Conservation (phyloP, 108 stramenopile genomes). For the Stephanodiscus minutulus region DNA sequence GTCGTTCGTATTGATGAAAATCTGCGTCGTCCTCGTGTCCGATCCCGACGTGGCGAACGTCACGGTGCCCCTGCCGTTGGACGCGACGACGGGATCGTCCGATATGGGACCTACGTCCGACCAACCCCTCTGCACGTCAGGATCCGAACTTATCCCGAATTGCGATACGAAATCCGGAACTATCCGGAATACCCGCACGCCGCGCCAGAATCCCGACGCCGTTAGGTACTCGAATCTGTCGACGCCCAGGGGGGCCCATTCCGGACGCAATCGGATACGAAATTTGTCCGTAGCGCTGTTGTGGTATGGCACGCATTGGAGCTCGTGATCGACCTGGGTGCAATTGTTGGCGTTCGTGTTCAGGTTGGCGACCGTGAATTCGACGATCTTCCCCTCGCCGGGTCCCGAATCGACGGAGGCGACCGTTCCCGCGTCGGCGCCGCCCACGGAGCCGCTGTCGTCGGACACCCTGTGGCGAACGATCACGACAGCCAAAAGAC, state of each 20-base stretch:
- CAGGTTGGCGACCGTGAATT: constrained; percentile 37
- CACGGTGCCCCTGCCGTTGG: constrained; percentile 79
- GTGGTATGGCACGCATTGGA: constrained; percentile 19
- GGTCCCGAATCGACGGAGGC: not conserved
- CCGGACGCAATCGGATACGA: constrained; percentile 45
- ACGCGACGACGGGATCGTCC: constrained; percentile 85
- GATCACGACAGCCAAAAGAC: too few species aligned
- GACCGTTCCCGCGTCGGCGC: too few species aligned
- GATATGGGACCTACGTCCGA: constrained; percentile 23
- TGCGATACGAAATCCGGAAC: constrained; percentile 83
- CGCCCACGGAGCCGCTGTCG: too few species aligned
- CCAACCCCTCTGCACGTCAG: constrained; percentile 56
- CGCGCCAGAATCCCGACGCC: constrained; percentile 48
- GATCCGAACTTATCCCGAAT: constrained; percentile 79
- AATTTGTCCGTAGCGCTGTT: constrained; percentile 23
- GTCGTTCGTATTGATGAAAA: constrained; percentile 86
- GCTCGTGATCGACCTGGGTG: not conserved
- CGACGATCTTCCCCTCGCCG: constrained; percentile 10
- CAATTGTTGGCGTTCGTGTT: constrained; percentile 16
- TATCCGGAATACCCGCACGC: constrained; percentile 72
- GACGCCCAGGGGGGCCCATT: constrained; percentile 80
- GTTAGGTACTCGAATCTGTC: constrained; percentile 65
- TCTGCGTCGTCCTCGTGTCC: constrained; percentile 82
- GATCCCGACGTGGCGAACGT: constrained; percentile 85
- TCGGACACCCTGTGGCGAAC: too few species aligned